Evolutionary conservation across 306 rosid genomes (phyloP), one percentile per base, ranked within the genome.

Genomic region (barrel medic (Medicago truncatula)): DNA sequence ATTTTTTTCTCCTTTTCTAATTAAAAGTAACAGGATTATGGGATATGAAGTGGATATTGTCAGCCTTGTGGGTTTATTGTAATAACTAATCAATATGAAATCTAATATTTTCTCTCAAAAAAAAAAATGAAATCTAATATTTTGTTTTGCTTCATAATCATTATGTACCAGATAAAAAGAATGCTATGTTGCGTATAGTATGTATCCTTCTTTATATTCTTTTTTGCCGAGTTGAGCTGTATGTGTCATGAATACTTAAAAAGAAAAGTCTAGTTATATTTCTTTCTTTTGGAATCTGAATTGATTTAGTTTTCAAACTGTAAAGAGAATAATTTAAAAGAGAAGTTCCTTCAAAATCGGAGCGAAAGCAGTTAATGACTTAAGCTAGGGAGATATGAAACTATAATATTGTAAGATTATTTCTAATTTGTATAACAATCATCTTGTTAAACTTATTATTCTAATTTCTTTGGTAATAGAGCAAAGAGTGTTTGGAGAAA

Each of bases 401-500:
- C 34, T 50, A 63, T 20, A 67, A 2, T 11, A 74, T n/a, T 59
- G 49, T 70, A 62, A 62, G 18, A 69, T 41, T 50, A 15, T 25
- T 78, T 58, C n/a, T 69, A 60, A 11, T 62, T 63, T 61, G 47
- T 12, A 60, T n/a, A 52, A 43, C 21, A 49, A 21, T 59, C 47
- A 21, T 57, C 10, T 41, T 49, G 47, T 57, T 84, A 60, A 67
- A 66, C 66, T 71, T 60, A 16, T 21, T 34, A 10, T 53, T 38
- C 20, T 76, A 44, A 31, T 20, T 61, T 52, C 25, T 65, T 69
- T 80, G 77, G 76, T 80, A 82, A 68, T 77, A 92, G 97, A 92
- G 98, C 85, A 78, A 81, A 88, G 98, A 88, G 82, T 94, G 96
- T 72, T 81, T 94, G 86, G 96, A 92, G 86, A 94, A 94, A 85